Evolutionary conservation across 768 basidiomycete genomes (phyloP), one percentile per base, ranked within the genome.

Genomic region (Amanita brunnescens): DNA sequence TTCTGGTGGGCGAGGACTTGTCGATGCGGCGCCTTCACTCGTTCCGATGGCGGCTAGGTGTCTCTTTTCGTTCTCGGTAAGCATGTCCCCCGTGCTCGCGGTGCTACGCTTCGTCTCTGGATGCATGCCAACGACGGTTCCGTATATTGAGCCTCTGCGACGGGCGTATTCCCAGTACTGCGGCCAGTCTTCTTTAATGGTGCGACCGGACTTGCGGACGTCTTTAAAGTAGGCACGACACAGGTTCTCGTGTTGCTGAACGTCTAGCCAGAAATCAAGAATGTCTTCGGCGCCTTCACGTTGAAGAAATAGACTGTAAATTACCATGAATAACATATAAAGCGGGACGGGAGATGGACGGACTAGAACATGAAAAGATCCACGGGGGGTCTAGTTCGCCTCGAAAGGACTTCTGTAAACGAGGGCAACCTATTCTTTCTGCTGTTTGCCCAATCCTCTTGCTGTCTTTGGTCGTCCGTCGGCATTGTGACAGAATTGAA

Each of bases 301-400:
- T 64, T 98, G 95, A 32, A 99, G 73, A 67, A 97, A 98, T 54
- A 97, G 79, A 69, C 95, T 96, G 57, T 45, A 47, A 47, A 9
- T 39, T 18, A n/a, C 26, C 30, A 40, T 52, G 29, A 23, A 20
- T 24, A 51, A 16, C 3, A 9, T 18, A 24, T 23, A 34, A 34
- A 24, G 49, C 20, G 32, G 13, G 24, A 16, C 26, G 29, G 38
- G 26, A 1, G 20, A 18, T 9, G 26, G 26, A 49, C 38, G 87
- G 89, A 96, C 93, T 95, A 95, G 74, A 96, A 95, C 87, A 94
- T 95, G 76, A 96, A 99, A 49, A 99, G 76, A 73, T 99, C 96
- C 29, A 99, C 91, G 16, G 96, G 96, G 0, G 96, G 91, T 54
- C 89, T 72, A 30, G 95, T 96, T 62, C 87, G 78, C 59, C 95